Base-by-base conservation (phyloP, 257 asterid genomes). In the Solanum gandarillasii region DNA sequence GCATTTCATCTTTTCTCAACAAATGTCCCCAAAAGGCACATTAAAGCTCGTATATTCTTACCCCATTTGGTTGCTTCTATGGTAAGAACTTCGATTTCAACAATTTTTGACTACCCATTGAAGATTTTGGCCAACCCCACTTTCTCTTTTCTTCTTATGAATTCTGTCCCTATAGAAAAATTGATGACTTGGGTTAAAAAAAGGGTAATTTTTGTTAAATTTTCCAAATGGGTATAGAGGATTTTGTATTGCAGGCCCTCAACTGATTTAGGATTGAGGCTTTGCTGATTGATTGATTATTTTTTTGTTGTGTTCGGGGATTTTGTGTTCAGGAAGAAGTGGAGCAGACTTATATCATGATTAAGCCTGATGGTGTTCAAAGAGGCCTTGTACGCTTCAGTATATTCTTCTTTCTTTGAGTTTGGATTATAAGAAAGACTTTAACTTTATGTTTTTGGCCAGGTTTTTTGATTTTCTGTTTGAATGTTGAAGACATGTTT, bases 341-440 rank as follows among this genome's bases (percentile, higher is more conserved):
- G 91, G 98, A 96, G 75, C 93, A 93, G 90, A 94, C 93, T 86
- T 96, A 89, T 95, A 93, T 96, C 35, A 96, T 96, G 98, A 93
- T 96, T 86, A 96, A 95, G 93, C 99, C 99, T 7, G 99, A 96
- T 83, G 99, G 99, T 48, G 95, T 96, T 89, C 99, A 96, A 48
- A 96, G 98, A 86, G 98, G 98, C 20, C 99, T 96, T 87, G 99
- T 95, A 89, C 92, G 98, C 35, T 88, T 90, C 89, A n/a, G n/a
- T 46, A 43, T 88, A 38, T 89, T 86, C 41, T 34, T 82, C 46
- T 84, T 74, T 81, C 78, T 36, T 87, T 88, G 86, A 21, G 39
- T 87, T 46, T 36, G 35, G 46, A 32, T 84, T 55, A 8, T 25
- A 18, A 12, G 35, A 78, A n/a, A 78, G 31, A 43, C 8, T 25